phyloP scores from a whole-genome alignment of 352 stramenopile genomes.

The Pythium monospermum region DNA sequence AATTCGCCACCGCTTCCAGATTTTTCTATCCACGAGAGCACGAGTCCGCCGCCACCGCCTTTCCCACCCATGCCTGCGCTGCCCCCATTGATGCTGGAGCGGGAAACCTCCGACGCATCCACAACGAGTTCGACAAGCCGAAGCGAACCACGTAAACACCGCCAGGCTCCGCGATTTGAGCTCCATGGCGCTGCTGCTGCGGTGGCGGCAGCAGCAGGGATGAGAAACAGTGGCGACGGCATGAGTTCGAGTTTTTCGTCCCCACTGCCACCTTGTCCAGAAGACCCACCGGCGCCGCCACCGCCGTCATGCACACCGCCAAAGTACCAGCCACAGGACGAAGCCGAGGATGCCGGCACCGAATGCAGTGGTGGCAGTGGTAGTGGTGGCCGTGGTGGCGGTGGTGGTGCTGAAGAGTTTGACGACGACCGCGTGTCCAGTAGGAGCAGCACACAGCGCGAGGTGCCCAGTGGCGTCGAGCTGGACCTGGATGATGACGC shows the following conservation, averaged over 20 bases:
- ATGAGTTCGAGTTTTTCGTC: constrained; percentile 67
- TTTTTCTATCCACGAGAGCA: constrained; percentile 7
- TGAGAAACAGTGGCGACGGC: constrained; percentile 4
- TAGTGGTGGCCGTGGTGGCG: too few species aligned
- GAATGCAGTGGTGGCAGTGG: too few species aligned
- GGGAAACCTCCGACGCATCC: constrained; percentile 6
- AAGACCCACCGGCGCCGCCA: constrained; percentile 55
- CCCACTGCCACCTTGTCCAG: constrained; percentile 62
- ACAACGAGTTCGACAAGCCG: not conserved
- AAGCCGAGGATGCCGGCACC: constrained; percentile 40
- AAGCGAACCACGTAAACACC: not conserved
- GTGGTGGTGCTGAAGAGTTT: constrained; percentile 33
- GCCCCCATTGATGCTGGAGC: constrained; percentile 8
- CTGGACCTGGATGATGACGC: constrained; percentile 13
- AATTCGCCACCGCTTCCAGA: constrained; percentile 12
- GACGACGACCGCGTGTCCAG: constrained; percentile 34
- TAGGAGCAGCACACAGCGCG: constrained; percentile 15
- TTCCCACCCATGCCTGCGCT: constrained; percentile 21
- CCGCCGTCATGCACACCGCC: constrained; percentile 59
- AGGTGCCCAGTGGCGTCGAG: constrained; percentile 10
- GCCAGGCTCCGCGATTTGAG: too few species aligned
- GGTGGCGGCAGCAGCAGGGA: not conserved
- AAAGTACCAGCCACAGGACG: constrained; percentile 59
- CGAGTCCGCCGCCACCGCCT: constrained; percentile 17
- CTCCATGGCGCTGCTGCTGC: too few species aligned